Conservation (phyloP, 176 grass and related monocot species). For the Aegilops bicornis region DNA sequence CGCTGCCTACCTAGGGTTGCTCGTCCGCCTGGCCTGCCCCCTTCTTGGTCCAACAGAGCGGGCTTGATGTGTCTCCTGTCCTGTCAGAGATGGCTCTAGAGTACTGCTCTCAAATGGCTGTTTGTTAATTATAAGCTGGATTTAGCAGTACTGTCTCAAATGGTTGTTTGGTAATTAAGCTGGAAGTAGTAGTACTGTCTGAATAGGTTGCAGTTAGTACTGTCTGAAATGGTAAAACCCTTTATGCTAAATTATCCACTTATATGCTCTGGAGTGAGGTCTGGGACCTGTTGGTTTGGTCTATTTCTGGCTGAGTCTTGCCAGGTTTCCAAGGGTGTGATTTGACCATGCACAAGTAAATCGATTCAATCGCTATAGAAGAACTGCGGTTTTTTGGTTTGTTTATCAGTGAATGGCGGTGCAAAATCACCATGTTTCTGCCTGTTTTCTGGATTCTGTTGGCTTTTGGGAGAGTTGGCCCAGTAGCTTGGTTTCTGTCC, state of each 20-base stretch:
- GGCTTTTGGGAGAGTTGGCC: background rate
- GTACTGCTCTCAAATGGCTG: background rate
- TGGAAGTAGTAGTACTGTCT: background rate
- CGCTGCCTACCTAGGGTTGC: background rate
- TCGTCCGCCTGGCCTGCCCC: background rate
- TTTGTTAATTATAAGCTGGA: no score
- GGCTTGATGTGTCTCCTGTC: background rate
- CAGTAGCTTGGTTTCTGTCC: background rate
- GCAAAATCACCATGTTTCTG: background rate
- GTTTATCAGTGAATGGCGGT: background rate
- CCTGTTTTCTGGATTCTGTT: background rate
- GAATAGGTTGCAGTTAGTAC: background rate
- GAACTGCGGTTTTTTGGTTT: background rate
- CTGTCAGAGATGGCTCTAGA: background rate
- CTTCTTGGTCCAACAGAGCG: background rate
- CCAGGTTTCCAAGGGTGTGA: background rate
- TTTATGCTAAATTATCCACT: background rate
- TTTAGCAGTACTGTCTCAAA: background rate
- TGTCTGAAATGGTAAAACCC: background rate
- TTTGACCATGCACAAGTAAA: background rate
- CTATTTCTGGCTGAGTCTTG: background rate
- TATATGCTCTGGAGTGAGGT: background rate
- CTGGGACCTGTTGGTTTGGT: background rate
- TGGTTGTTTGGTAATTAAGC: background rate
- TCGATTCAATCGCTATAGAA: background rate